These are phyloP conservation scores for Castanea mollissima DNA, from an alignment of 306 rosid genomes.

Conservation along the genomic window DNA sequence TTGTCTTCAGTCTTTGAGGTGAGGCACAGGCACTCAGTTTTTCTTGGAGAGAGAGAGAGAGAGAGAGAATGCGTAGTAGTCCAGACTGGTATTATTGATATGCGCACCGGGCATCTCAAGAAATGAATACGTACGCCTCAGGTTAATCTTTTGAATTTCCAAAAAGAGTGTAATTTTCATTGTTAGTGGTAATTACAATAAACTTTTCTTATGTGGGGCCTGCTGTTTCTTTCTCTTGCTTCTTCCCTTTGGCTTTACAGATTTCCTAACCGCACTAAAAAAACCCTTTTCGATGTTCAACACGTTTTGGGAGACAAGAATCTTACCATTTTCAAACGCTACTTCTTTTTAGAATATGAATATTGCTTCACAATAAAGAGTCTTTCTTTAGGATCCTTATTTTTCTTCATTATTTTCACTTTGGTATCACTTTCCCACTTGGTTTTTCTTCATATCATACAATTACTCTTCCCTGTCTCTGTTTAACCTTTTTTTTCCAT, in stretches of 20 bases:
- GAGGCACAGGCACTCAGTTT: background rate
- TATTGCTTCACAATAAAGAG: background rate
- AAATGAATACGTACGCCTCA: conserved; percentile 24
- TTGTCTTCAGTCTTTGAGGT: background rate
- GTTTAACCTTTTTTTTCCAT: no score
- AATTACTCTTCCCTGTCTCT: no score
- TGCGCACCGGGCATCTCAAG: background rate
- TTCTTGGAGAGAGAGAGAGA: background rate
- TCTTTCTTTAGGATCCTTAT: background rate
- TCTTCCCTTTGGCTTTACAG: background rate
- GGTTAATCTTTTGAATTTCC: background rate
- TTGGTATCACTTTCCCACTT: no score
- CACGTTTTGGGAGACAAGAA: background rate
- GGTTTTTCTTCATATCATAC: no score
- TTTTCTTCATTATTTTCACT: background rate
- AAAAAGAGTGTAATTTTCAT: background rate
- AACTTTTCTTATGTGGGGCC: background rate
- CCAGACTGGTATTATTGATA: conserved; percentile 13
- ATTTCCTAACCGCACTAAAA: background rate
- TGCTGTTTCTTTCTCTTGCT: background rate
- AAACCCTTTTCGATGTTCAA: background rate
- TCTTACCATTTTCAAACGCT: background rate
- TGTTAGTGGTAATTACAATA: background rate
- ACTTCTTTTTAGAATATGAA: background rate
- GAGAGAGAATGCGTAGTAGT: conserved; percentile 17